Percentiles rank a stretch among this genome's conserved stretches.
Conservation (phyloP, 2,329 filamentous ascomycete genomes). For the Cladosporium austrohemisphaericum region DNA sequence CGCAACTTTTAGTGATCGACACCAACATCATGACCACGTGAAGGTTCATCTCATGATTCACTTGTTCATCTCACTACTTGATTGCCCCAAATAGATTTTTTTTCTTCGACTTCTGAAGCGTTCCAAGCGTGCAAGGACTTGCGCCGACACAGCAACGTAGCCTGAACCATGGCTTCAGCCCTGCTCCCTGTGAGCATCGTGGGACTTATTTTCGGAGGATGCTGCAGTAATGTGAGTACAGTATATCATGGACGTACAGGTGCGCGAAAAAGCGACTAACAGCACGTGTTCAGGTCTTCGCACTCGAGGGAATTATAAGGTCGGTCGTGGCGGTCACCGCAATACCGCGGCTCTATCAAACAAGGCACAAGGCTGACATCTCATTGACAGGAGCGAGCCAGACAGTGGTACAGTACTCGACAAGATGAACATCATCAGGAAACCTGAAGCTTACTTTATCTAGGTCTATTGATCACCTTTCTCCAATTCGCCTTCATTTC, state of each 20-base stretch:
- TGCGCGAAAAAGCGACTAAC: constrained; percentile 18
- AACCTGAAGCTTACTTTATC: neutral
- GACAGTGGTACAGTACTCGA: constrained; percentile 72
- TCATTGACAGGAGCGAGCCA: constrained; percentile 64
- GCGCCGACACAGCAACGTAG: neutral
- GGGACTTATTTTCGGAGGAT: constrained; percentile 88
- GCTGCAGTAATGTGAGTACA: constrained; percentile 77
- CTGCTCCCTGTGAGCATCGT: constrained; percentile 54
- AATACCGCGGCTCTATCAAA: neutral
- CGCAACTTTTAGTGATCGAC: too few species aligned
- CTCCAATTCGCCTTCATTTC: constrained; percentile 60
- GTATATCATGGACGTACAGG: neutral
- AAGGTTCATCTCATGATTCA: too few species aligned
- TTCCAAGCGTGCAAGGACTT: neutral
- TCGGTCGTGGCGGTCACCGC: constrained; percentile 48
- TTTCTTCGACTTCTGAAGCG: too few species aligned
- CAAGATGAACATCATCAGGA: constrained; percentile 22
- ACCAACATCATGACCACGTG: too few species aligned
- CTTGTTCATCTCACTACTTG: too few species aligned
- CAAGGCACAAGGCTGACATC: neutral
- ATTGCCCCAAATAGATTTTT: neutral
- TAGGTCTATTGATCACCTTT: constrained; percentile 62
- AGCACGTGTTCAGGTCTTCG: constrained; percentile 74
- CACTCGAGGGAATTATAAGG: constrained; percentile 92
- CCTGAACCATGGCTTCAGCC: constrained; percentile 1